Base-by-base conservation (phyloP, 163 green algal species). In the Prototheca wickerhamii region DNA sequence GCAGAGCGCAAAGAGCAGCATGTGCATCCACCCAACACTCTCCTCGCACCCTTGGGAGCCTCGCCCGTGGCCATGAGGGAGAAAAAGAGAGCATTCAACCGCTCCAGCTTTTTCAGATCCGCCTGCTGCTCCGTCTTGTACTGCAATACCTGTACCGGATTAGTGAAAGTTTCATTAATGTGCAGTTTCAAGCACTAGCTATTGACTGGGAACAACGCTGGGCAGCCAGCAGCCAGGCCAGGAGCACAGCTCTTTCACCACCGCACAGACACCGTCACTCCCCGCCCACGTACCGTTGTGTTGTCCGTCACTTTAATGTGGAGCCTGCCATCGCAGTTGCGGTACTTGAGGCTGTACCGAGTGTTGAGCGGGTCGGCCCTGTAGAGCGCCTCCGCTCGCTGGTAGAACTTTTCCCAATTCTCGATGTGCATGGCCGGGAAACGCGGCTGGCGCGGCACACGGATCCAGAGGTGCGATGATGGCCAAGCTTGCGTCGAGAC, bases 271-370 rank as follows among this genome's bases (percentile, higher is more conserved):
- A 5, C 33, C 56, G 15, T 1, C 23, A 29, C n/a, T 26, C 2
- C 12, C 4, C 5, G 20, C 76, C 65, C 34, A 91, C 49, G 49
- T 21, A 56, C 84, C 74, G 71, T 70, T 17, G 59, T 65, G 68
- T 95, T 78, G 58, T 95, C 88, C 0, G 88, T 95, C 26, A 95
- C 84, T 69, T 96, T 96, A 6, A 96, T 61, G 12, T 84, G 69
- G 21, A 95, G 67, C 66, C 87, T 89, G 40, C 85, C 86, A 37
- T 93, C 81, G 31, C 73, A 82, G 44, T 95, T 82, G 21, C 80
- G 72, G 51, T 95, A 96, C 61, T 96, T 96, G 26, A 91, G 82
- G 23, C 77, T 72, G 69, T 93, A 95, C 18, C 89, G 72, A n/a
- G 85, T 89, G 29, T 78, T 75, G 23, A 95, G 37, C 4, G 88